phyloP scores from a whole-genome alignment of 495 filamentous ascomycete genomes.

The Penicillium angulare region DNA sequence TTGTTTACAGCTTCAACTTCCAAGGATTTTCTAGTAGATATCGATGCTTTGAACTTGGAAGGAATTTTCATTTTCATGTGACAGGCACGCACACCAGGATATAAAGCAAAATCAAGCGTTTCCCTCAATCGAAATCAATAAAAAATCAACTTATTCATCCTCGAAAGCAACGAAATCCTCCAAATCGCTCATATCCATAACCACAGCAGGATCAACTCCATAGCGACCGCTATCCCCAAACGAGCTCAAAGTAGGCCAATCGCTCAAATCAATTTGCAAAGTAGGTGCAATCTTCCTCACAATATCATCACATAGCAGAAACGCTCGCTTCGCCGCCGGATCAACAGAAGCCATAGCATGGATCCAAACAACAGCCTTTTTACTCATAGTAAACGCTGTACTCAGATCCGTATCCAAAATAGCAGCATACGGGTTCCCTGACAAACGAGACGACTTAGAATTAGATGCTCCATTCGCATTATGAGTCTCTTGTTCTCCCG shows the following conservation, averaged over 20 bases:
- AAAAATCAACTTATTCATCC: background rate
- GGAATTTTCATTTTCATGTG: background rate
- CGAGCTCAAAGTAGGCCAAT: slow-evolving; percentile 22
- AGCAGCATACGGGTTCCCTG: background rate
- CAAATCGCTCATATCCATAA: slow-evolving; percentile 13
- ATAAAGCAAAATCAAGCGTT: background rate
- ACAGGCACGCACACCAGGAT: background rate
- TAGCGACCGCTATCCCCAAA: slow-evolving; percentile 2
- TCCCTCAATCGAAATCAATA: background rate
- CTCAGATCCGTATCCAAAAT: background rate
- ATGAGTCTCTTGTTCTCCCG: too few species aligned
- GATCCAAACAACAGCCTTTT: background rate
- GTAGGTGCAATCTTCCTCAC: background rate
- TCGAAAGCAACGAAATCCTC: slow-evolving; percentile 24
- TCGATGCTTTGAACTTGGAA: too few species aligned
- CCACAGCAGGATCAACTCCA: background rate
- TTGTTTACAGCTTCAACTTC: too few species aligned
- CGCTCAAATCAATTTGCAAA: background rate
- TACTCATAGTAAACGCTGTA: background rate
- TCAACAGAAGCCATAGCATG: background rate
- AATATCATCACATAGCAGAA: background rate
- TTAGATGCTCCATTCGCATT: too few species aligned
- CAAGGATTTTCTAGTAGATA: too few species aligned
- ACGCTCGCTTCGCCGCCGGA: background rate
- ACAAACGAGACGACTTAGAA: slow-evolving; percentile 4